Evolutionary conservation across 129 eudicot genomes (phyloP).

Genomic region (Apium graveolens): DNA sequence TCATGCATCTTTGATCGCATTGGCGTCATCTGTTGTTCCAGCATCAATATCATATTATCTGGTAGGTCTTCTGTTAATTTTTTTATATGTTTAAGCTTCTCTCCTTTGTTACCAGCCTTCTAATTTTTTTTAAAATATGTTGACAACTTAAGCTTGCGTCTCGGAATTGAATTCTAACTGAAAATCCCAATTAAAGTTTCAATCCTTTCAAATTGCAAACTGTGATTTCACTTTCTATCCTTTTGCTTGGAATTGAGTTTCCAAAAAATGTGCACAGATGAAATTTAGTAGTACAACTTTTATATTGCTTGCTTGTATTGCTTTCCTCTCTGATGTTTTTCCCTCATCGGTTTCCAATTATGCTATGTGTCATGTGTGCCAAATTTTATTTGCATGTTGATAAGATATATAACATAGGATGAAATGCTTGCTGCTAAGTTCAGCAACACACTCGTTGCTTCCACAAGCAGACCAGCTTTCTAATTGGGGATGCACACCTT

Average conservation of each 20-base stretch:
- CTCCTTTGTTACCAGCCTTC: neutral
- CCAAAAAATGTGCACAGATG: neutral
- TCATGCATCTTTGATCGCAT: slow-evolving; percentile 34
- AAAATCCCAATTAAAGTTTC: neutral
- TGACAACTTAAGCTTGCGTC: neutral
- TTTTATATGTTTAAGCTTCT: neutral
- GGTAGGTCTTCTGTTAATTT: slow-evolving; percentile 30
- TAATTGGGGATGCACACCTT: too few relatives aligned
- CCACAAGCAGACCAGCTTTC: too few relatives aligned
- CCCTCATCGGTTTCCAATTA: neutral
- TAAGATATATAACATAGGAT: neutral
- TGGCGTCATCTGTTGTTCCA: slow-evolving; percentile 31
- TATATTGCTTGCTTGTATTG: neutral
- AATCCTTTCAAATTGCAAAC: neutral
- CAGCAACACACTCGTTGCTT: neutral
- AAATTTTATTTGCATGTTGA: neutral
- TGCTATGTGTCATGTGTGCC: neutral
- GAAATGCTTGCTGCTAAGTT: neutral
- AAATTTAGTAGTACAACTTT: neutral
- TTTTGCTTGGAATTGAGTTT: neutral
- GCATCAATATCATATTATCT: slow-evolving; percentile 70
- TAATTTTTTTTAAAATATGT: neutral
- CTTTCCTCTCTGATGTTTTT: neutral
- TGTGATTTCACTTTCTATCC: neutral
- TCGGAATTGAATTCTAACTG: neutral